Conservation (phyloP, 2,329 filamentous ascomycete genomes). For the Monosporascus sp. region DNA sequence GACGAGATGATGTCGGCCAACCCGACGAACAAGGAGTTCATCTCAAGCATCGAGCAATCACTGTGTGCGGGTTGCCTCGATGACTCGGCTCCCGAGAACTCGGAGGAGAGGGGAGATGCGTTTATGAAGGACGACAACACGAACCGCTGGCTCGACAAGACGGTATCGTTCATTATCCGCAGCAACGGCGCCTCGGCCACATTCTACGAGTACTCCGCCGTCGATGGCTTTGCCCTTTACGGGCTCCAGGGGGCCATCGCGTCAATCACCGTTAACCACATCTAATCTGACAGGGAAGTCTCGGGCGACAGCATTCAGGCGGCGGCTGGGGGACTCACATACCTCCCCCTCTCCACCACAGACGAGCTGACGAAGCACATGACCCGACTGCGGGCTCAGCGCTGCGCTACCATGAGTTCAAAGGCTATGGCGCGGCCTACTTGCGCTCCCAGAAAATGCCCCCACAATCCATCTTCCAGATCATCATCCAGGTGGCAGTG, state of each 20-base stretch:
- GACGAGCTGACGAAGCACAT: neutral
- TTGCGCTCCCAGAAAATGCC: neutral
- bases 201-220: constrained; percentile 4
- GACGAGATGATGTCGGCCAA: constrained; percentile 1
- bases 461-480: neutral
- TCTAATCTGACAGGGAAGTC: neutral
- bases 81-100: constrained; percentile 4
- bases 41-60: constrained; percentile 4
- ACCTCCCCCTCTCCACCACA: neutral
- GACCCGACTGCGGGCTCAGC: neutral
- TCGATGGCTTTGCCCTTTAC: constrained; percentile 3
- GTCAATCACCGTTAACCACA: neutral
- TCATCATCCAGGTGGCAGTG: neutral
- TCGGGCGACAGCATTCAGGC: neutral
- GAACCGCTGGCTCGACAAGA: constrained; percentile 11
- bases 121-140: constrained; percentile 5
- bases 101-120: neutral
- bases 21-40: neutral
- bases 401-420: neutral
- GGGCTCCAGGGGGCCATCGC: neutral
- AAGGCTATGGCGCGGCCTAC: neutral
- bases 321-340: neutral
- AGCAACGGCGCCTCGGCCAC: constrained; percentile 4
- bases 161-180: constrained; percentile 4
- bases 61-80: constrained; percentile 7